Percentiles rank a stretch among this genome's conserved stretches.
Conservation (phyloP, 345 rosid genomes). For the Kandelia obovata region DNA sequence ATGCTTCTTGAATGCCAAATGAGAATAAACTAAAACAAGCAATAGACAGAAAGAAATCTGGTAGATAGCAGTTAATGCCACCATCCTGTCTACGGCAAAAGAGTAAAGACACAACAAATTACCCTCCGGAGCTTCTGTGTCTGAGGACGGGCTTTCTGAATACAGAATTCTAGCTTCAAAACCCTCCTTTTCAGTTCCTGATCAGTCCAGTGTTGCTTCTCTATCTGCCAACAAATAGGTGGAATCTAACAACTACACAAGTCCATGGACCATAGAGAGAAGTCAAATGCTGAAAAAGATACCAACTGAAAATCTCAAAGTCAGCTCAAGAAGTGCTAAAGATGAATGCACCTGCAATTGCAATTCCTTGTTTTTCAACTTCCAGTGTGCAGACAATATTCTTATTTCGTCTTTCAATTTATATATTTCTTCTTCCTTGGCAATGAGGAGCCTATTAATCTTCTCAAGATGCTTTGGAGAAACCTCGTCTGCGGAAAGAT, state of each 20-base stretch:
- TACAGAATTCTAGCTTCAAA: slow-evolving; percentile 84
- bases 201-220: slow-evolving; percentile 74
- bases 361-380: slow-evolving; percentile 68
- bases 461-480: slow-evolving; percentile 66
- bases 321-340: not conserved
- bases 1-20: not conserved
- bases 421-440: slow-evolving; percentile 69
- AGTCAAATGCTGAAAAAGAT: not conserved
- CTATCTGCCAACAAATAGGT: slow-evolving; percentile 48
- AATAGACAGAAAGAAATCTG: not conserved
- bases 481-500: slow-evolving; percentile 35
- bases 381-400: slow-evolving; percentile 82
- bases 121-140: slow-evolving; percentile 81
- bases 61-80: not conserved
- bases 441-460: slow-evolving; percentile 48
- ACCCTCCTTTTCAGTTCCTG: slow-evolving; percentile 87
- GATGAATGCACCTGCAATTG: slow-evolving; percentile 62
- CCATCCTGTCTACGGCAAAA: not conserved
- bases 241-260: slow-evolving; percentile 12
- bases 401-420: slow-evolving; percentile 70
- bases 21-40: not conserved
- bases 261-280: not conserved
- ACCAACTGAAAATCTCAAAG: not conserved
- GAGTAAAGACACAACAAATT: slow-evolving; percentile 8
- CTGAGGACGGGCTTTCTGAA: slow-evolving; percentile 82